A percentile compares a stretch with the other conserved stretches of the same genome.
These are phyloP conservation scores for Scheffersomyces titani DNA, from an alignment of 1,139 yeast species.

Conservation along the genomic window DNA sequence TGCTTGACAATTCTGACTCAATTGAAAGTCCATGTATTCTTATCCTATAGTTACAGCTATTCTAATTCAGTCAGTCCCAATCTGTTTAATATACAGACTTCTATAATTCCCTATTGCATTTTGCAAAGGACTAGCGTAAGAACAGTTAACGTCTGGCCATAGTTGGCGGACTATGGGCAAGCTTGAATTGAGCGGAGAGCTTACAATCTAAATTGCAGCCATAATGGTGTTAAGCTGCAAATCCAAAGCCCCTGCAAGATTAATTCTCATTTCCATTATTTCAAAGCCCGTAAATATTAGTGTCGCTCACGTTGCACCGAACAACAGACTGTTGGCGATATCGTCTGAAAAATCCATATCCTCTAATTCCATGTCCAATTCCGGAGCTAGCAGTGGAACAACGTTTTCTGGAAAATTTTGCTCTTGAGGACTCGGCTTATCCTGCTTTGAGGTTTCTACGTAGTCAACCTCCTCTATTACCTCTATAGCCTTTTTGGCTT, in stretches of 20 bases:
- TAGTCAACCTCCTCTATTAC: neutral
- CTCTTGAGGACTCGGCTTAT: neutral
- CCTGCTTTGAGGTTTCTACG: neutral
- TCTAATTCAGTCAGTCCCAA: neutral
- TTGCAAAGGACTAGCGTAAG: neutral
- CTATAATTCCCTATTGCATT: neutral
- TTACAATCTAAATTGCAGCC: neutral
- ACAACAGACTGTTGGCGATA: neutral
- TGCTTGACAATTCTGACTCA: neutral
- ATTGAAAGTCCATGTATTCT: neutral
- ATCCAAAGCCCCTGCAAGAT: neutral
- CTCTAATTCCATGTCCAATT: neutral
- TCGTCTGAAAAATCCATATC: neutral
- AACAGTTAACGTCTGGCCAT: neutral
- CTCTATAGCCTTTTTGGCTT: neutral
- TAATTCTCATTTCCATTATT: neutral
- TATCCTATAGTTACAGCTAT: neutral
- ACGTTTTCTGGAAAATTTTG: neutral
- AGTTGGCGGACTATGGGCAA: neutral
- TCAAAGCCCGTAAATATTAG: neutral
- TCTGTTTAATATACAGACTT: neutral
- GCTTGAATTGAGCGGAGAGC: neutral
- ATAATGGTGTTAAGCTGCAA: neutral
- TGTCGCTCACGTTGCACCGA: neutral
- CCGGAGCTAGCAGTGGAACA: neutral